Evolutionary conservation across 2,329 filamentous ascomycete genomes (phyloP), one percentile per base, ranked within the genome.

Genomic region (Ascochyta clinopodiicola): DNA sequence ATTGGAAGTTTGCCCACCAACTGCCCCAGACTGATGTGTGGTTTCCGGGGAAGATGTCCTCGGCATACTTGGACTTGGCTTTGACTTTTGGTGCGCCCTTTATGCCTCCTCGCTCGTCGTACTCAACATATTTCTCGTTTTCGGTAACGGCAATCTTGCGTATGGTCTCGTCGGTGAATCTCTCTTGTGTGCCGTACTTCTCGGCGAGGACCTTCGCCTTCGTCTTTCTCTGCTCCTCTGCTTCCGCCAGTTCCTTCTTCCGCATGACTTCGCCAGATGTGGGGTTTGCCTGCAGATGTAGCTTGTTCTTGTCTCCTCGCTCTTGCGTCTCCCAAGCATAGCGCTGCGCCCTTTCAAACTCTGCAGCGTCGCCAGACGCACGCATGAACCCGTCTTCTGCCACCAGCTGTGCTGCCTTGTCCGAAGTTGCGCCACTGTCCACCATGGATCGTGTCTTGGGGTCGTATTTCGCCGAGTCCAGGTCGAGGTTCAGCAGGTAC

Each of bases 271-370:
- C 93, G 50, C 94, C 95, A 1, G 92, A 92, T 0, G 95, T 99
- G 0, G 95, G 95, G 72, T 99, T 99, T 24, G 95, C 95, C 75
- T 99, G 95, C 15, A 99, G 75, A 82, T 99, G 96, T 57, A 93
- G 83, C 60, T 88, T 88, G 39, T 92, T 90, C 68, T 90, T 86
- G 57, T 89, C 89, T 19, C 85, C 86, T 58, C 85, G 85, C 76
- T 98, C 94, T 75, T 98, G 93, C 15, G 90, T 88, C 75, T 99
- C 95, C 95, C 95, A 99, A 0, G 95, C 95, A 69, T 96, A 95
- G 36, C 84, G 82, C 72, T 96, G 92, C 29, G 95, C 95, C 62
- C 84, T 87, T 70, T 96, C 93, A 66, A 99, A 98, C 65, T 96
- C 94, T 13, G 88, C 89, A 2, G 95, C 95, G 71, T 99, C 95